Percentiles rank a stretch among this genome's conserved stretches.
Conservation (phyloP, 2,329 filamentous ascomycete species). For the Trichocomaceae sp. region DNA sequence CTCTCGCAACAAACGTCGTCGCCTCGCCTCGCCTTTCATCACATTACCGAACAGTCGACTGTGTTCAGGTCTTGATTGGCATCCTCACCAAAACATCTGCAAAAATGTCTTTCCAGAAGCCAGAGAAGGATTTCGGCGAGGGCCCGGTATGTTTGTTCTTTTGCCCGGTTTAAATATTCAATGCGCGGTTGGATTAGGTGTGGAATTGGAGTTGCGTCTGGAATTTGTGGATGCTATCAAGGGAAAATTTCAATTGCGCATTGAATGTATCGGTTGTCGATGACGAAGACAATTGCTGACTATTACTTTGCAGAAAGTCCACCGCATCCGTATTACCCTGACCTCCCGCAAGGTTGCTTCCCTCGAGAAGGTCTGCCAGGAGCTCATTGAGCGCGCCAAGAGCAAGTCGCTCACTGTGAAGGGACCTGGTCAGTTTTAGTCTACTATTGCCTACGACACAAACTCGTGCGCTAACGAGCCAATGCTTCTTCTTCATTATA, state of each 20-base stretch:
- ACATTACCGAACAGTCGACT: conserved; percentile 64
- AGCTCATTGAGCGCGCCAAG: conserved; percentile 98
- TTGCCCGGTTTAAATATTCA: neutral
- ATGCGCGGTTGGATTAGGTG: neutral
- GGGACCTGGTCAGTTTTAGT: conserved; percentile 55
- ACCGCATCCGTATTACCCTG: conserved; percentile 98
- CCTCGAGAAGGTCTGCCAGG: conserved; percentile 96
- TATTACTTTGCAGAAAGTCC: conserved; percentile 61
- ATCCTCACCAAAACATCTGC: conserved; percentile 27
- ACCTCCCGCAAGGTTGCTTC: conserved; percentile 89
- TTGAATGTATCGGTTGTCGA: neutral
- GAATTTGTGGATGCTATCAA: neutral
- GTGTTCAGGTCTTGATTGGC: conserved; percentile 78
- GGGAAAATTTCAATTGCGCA: neutral
- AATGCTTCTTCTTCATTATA: neutral
- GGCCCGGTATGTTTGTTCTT: conserved; percentile 59
- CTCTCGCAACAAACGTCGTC: too few relatives aligned
- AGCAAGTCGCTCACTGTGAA: conserved; percentile 98
- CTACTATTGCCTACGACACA: neutral
- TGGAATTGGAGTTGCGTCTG: neutral
- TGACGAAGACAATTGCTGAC: neutral
- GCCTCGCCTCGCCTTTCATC: conserved; percentile 52
- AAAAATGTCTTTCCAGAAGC: conserved; percentile 90
- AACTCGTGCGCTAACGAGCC: too few relatives aligned
- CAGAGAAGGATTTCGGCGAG: conserved; percentile 88